Evolutionary conservation across 495 filamentous ascomycete species (phyloP), one percentile per base, ranked within the genome.

Genomic region (Umbilicaria muhlenbergii): DNA sequence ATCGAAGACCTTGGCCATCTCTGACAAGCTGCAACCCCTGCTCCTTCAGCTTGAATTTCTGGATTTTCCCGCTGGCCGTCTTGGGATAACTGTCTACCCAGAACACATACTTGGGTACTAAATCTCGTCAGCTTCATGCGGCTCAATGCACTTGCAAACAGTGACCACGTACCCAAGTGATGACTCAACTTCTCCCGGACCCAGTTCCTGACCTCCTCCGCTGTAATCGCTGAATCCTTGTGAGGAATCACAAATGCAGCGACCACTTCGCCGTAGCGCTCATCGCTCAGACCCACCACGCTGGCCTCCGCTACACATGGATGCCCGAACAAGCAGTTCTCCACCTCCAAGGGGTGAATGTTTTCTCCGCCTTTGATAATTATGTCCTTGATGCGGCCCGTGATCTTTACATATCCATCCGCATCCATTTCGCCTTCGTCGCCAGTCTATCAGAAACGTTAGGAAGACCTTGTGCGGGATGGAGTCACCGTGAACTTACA

Each of bases 291-390:
- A 0, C 88, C 91, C 0, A 93, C 85, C 1, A 89, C 81, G 44
- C 78, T 83, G 5, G 73, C 83, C 50, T 95, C 86, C 16, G 65
- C 58, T 3, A 98, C 65, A 0, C 59, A 62, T 15, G 74, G 67
- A 49, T 86, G 76, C 21, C 71, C 73, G 35, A 91, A 74, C n/a
- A 98, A 70, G 47, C 78, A 88, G 56, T 91, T 88, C 61, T 98
- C 91, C 19, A 95, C 71, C 59, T 98, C 91, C 2, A 95, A 68
- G 2, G 91, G 91, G 56, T 94, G 86, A 51, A 98, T 94, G 53
- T 98, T 98, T 58, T 95, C 91, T 2, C 91, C 89, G 14, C 84
- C 91, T 19, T 82, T 72, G 52, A 98, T 95, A 43, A 98, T 86
- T 45, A 95, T 57, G 55, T 98, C 91, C 63, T 95, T 95, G 43